Evolutionary conservation across 2,329 filamentous ascomycete species (phyloP).

Genomic region (Elsinoe batatas): DNA sequence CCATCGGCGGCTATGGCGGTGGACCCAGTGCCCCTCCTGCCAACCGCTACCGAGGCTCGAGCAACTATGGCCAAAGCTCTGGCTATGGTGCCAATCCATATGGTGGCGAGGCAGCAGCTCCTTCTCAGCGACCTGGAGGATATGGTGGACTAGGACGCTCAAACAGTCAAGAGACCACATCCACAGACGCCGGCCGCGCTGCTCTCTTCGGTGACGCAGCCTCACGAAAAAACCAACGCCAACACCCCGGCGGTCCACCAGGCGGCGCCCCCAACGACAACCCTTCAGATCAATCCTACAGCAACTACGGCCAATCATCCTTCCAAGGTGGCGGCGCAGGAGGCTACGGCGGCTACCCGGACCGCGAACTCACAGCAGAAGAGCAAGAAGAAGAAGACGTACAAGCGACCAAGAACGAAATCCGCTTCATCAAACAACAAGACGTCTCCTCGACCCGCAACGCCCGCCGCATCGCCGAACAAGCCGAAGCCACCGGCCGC

Average conservation of each 20-base stretch:
- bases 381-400: constrained; percentile 65
- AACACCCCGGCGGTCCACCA: constrained; percentile 23
- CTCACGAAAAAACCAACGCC: constrained; percentile 41
- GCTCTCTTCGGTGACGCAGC: constrained; percentile 54
- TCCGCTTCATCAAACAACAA: constrained; percentile 65
- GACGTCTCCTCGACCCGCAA: constrained; percentile 65
- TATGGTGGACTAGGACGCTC: constrained; percentile 47
- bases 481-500: constrained; percentile 61
- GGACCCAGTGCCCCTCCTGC: constrained; percentile 20
- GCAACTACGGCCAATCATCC: constrained; percentile 12
- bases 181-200: constrained; percentile 48
- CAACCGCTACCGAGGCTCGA: constrained; percentile 21
- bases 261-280: constrained; percentile 17
- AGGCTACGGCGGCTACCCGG: constrained; percentile 47
- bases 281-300: constrained; percentile 21
- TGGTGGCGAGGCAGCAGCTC: constrained; percentile 26
- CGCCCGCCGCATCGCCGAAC: constrained; percentile 55
- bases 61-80: constrained; percentile 31
- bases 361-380: constrained; percentile 74
- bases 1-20: constrained; percentile 35
- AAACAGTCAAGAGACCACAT: constrained; percentile 40
- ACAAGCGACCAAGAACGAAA: constrained; percentile 61
- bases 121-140: constrained; percentile 36
- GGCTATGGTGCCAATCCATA: constrained; percentile 46
- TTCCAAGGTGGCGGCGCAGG: constrained; percentile 18